Conservation (phyloP, 106 monocot species). For the Triglochin maritima region DNA sequence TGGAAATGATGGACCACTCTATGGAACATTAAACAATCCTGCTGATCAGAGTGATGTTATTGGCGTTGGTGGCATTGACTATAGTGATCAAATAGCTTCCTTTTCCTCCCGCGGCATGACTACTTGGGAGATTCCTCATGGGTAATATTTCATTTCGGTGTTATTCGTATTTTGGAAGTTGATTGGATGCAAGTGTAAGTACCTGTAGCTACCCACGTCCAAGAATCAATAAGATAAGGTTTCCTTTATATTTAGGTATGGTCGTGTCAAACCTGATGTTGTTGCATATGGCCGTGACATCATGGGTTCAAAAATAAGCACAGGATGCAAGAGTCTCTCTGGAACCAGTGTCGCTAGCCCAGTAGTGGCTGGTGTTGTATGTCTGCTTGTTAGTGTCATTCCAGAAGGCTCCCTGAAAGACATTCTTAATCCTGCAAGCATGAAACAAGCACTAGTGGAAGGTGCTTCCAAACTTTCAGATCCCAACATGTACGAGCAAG, state of each 20-base stretch:
- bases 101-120: constrained; percentile 99
- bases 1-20: constrained; percentile 97
- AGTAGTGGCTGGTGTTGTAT: constrained; percentile 94
- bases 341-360: constrained; percentile 99
- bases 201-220: too few species aligned
- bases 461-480: constrained; percentile 84
- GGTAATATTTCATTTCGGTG: constrained; percentile 17
- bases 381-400: constrained; percentile 83
- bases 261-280: constrained; percentile 92
- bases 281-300: constrained; percentile 98
- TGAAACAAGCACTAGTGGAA: constrained; percentile 99
- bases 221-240: background rate
- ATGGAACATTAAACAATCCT: constrained; percentile 97
- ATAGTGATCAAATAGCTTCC: constrained; percentile 87
- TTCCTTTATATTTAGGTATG: constrained; percentile 48
- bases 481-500: constrained; percentile 94
- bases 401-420: constrained; percentile 63
- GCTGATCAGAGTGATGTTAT: constrained; percentile 99
- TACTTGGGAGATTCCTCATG: constrained; percentile 99
- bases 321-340: constrained; percentile 92
- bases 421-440: constrained; percentile 85
- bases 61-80: constrained; percentile 99
- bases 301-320: constrained; percentile 96
- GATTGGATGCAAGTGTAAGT: too few species aligned
- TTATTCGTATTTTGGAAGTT: too few species aligned